Evolutionary conservation across 2,329 filamentous ascomycete genomes (phyloP).

Genomic region (Ceratocystis smalleyi): DNA sequence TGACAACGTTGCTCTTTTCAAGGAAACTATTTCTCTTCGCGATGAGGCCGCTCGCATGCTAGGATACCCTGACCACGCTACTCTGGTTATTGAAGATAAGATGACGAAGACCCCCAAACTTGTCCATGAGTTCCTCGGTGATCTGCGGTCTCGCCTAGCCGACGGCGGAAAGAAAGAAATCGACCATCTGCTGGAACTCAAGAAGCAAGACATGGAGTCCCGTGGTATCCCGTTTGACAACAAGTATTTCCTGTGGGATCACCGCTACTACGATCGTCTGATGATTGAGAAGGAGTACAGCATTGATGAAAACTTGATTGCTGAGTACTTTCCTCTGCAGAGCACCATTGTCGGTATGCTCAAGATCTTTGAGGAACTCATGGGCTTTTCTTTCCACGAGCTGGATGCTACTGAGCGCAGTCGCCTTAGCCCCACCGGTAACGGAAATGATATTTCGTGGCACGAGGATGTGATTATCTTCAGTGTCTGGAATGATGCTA

Average conservation of each 20-base stretch:
- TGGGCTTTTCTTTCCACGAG: slow-evolving; percentile 65
- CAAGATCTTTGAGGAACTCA: slow-evolving; percentile 67
- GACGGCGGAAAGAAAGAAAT: slow-evolving; percentile 58
- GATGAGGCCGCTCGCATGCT: slow-evolving; percentile 65
- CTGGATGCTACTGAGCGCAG: slow-evolving; percentile 50
- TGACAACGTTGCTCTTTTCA: slow-evolving; percentile 57
- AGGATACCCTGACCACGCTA: slow-evolving; percentile 62
- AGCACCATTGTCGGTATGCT: slow-evolving; percentile 64
- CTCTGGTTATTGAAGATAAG: slow-evolving; percentile 64
- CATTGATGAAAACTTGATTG: slow-evolving; percentile 64
- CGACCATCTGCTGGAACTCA: slow-evolving; percentile 53
- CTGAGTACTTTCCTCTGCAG: slow-evolving; percentile 69
- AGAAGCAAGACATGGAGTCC: slow-evolving; percentile 51
- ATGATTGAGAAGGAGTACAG: slow-evolving; percentile 69
- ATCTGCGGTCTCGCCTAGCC: slow-evolving; percentile 50
- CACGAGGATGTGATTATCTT: slow-evolving; percentile 72
- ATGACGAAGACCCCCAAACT: slow-evolving; percentile 66
- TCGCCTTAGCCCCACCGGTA: slow-evolving; percentile 48
- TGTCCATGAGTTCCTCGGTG: slow-evolving; percentile 56
- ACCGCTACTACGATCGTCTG: slow-evolving; percentile 63
- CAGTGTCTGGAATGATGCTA: slow-evolving; percentile 65
- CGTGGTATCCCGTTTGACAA: slow-evolving; percentile 45
- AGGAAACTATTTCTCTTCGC: slow-evolving; percentile 56
- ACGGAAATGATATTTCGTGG: slow-evolving; percentile 60
- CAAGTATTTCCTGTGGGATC: slow-evolving; percentile 71